Evolutionary conservation across 1,284 basidiomycete species (phyloP), one percentile per base, ranked within the genome.

Genomic region (Gomphus sp.): DNA sequence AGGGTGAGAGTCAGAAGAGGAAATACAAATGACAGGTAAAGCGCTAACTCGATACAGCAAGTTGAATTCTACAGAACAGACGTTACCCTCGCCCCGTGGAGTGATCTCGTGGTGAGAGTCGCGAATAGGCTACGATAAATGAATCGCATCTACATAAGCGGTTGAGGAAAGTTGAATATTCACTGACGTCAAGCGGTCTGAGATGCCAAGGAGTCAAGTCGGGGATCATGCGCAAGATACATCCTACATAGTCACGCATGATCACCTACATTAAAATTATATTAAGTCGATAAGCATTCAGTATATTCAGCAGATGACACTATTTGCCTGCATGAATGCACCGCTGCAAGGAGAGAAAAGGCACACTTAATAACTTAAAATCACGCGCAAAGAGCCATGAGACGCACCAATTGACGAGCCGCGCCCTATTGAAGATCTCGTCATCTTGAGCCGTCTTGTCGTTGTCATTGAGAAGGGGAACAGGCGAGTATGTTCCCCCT

Each of bases 371-470:
- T 18, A 16, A 71, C 25, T 9, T 34, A 8, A 28, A 25, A 25
- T n/a, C 41, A 18, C 22, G 4, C 22, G 4, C 45, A 8, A 47
- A 47, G 45, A 25, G 25, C 25, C 22, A 11, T 9, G 12, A 22
- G 11, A 63, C 65, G 18, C 61, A 67, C 55, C 66, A 70, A 62
- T 83, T 83, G 68, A 82, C 69, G 14, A 81, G 71, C 14, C 73
- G 69, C 0, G 80, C 79, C 12, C 75, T 78, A 61, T 82, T 76
- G 72, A 82, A 84, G 18, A 84, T 74, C 52, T 80, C 74, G 60
- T 80, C 75, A 63, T 82, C 80, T 25, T 67, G 58, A 10, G 65
- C 65, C 44, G 66, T 64, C 4, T 62, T 64, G 31, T 50, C 48
- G 47, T 69, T 63, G 58, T 75, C 75, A 9, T 60, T 55, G 0